Base-by-base conservation (phyloP, 345 rosid species). In the Toxicodendron radicans region DNA sequence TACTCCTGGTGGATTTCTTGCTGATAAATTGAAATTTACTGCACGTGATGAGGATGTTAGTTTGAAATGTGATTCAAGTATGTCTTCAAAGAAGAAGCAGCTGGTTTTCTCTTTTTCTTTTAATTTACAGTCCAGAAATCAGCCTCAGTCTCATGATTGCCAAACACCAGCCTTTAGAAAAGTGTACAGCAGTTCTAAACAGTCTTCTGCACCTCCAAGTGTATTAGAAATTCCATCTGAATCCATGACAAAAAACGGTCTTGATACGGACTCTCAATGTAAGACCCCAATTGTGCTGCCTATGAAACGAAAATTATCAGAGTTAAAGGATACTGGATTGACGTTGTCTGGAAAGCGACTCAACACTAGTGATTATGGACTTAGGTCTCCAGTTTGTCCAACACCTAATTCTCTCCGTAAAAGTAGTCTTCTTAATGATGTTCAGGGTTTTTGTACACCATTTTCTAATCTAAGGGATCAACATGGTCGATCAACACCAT, bases 101-200 rank as follows among this genome's bases (percentile, higher is more conserved):
- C 83, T 89, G 70, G 83, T 83, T 72, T 95, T 93, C 85, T 91
- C 98, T 3, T 92, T 95, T 71, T 75, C 87, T 79, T 84, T 90
- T 73, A 81, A 78, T 71, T 85, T 61, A 64, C 92, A 89, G 74
- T 76, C 85, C 63, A 87, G 82, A 78, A 85, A 80, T 79, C 94
- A 79, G 63, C 66, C 81, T 66, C 79, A 73, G 64, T 75, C 69
- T 64, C 79, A 75, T 64, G 97, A 95, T 72, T 75, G 83, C 46
- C 90, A 83, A 59, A 57, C 83, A 66, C 69, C 81, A 52, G 81
- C 85, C 43, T 60, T 72, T 20, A 85, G 79, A 81, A 90, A 86
- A 81, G 64, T 76, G 49, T 52, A 54, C 48, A 43, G 78, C 75
- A 66, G 62, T 78, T 68, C 79, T 71, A 91, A 82, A 72, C 77